Conservation (phyloP, 2,329 filamentous ascomycete genomes). For the Ceratocystis diversiconidia region DNA sequence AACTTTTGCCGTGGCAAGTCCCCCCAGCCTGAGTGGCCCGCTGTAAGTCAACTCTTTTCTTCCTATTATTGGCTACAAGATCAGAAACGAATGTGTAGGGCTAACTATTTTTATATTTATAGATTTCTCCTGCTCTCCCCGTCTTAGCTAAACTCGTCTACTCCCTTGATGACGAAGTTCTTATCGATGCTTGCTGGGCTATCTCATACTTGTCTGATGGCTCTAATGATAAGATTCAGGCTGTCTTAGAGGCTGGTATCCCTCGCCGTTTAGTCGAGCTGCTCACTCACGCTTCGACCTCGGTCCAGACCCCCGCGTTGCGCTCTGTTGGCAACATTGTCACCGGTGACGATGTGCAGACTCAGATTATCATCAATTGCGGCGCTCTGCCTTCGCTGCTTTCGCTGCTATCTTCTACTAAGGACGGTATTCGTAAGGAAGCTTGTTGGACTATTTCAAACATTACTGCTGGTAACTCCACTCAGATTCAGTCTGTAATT, state of each 20-base stretch:
- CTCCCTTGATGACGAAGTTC: constrained; percentile 91
- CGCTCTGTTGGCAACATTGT: constrained; percentile 98
- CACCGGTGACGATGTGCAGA: constrained; percentile 95
- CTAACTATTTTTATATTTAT: constrained; percentile 21
- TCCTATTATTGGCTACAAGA: neutral
- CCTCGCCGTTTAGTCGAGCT: constrained; percentile 92
- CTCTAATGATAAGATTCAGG: constrained; percentile 98
- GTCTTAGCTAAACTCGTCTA: constrained; percentile 96
- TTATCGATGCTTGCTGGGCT: constrained; percentile 99
- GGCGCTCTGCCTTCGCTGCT: constrained; percentile 84
- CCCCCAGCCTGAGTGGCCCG: constrained; percentile 94
- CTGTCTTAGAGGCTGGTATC: constrained; percentile 95
- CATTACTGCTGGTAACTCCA: constrained; percentile 94
- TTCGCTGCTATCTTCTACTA: constrained; percentile 85
- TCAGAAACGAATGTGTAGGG: constrained; percentile 1
- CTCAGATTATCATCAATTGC: constrained; percentile 98
- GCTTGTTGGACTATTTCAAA: constrained; percentile 99
- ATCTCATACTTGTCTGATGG: constrained; percentile 98
- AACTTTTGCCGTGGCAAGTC: constrained; percentile 99
- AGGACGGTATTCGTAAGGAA: constrained; percentile 98
- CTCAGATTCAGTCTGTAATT: constrained; percentile 91
- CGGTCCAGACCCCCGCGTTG: constrained; percentile 91
- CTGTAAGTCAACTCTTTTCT: constrained; percentile 44
- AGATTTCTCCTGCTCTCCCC: constrained; percentile 90
- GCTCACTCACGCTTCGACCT: constrained; percentile 95